Percentiles rank a stretch among this genome's conserved stretches.
phyloP scores from a whole-genome alignment of 1,284 basidiomycete species.

The Leccinum fuscescens region DNA sequence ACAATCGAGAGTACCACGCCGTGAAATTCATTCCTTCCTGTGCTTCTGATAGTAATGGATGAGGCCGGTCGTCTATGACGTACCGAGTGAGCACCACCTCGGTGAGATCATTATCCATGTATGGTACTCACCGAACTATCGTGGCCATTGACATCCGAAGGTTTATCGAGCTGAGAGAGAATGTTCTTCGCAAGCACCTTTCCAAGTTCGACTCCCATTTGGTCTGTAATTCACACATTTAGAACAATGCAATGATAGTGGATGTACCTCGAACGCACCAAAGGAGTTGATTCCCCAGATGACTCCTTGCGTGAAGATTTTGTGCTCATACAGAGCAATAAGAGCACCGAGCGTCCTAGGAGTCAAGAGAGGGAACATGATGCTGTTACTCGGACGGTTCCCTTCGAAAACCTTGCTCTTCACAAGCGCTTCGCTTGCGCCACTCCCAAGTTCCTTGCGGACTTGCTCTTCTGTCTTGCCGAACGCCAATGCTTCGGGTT shows the following conservation, averaged over 20 bases:
- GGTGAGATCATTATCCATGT: neutral
- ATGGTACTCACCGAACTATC: slow-evolving; percentile 80
- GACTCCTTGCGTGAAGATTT: slow-evolving; percentile 97
- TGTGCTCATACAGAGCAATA: slow-evolving; percentile 96
- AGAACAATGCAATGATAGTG: neutral
- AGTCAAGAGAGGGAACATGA: slow-evolving; percentile 91
- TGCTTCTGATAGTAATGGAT: slow-evolving; percentile 93
- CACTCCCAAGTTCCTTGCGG: slow-evolving; percentile 73
- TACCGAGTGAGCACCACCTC: slow-evolving; percentile 11
- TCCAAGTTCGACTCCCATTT: slow-evolving; percentile 96
- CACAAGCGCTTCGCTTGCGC: slow-evolving; percentile 78
- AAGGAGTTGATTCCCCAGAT: slow-evolving; percentile 99
- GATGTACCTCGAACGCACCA: slow-evolving; percentile 45
- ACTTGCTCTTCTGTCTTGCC: slow-evolving; percentile 95
- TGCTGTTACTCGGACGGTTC: slow-evolving; percentile 95
- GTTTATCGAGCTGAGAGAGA: slow-evolving; percentile 78
- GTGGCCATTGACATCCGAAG: slow-evolving; percentile 86
- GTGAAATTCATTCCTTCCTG: slow-evolving; percentile 61
- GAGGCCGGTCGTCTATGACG: slow-evolving; percentile 78
- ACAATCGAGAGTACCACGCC: neutral
- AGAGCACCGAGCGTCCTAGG: slow-evolving; percentile 87
- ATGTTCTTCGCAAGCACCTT: slow-evolving; percentile 97
- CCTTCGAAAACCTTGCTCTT: slow-evolving; percentile 99
- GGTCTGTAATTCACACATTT: slow-evolving; percentile 46
- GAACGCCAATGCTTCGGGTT: slow-evolving; percentile 95